Base-by-base conservation (phyloP, 306 rosid species). In the Cicer yamashitae region DNA sequence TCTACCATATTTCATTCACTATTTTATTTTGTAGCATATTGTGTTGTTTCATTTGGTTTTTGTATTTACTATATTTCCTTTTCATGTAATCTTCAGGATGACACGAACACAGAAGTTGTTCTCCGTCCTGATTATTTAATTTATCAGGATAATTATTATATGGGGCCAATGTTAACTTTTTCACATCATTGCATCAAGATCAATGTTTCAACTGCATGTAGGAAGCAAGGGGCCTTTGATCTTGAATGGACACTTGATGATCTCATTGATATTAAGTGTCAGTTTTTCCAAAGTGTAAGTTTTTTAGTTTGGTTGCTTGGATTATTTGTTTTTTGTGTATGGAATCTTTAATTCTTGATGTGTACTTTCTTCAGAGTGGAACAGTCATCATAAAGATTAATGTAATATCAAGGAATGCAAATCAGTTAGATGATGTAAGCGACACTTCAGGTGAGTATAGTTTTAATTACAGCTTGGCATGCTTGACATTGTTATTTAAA, bases 101-200 rank as follows among this genome's bases (percentile, higher is more conserved):
- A 81, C 46, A n/a, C 44, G 70, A 76, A 86, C 63, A 66, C 25
- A 5, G 90, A 84, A 63, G 90, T 94, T 73, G 86, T 94, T 72
- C 96, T 94, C 57, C 80, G 67, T 86, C 97, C 98, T 6, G 98
- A 94, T 82, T 94, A 87, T 84, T 72, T 91, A 81, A 56, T 81
- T 74, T 94, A 86, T 81, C 87, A 84, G 79, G 94, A 88, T 83
- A 85, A 79, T 75, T 86, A 89, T 84, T 90, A 84, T 76, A 72
- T 77, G 43, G 89, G 84, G 41, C 80, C 93, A 45, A 73, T 17
- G 83, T 70, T 94, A 59, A 88, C 86, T 7, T 94, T 94, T 84
- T 91, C 94, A 67, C 81, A 53, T 77, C 61, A 54, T 79, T 77
- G 78, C 79, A 78, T 94, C 83, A 87, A 90, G 89, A 77, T 94